Evolutionary conservation across 176 grass and related monocot species (phyloP), one percentile per base, ranked within the genome.

Genomic region (Alopecurus myosuroides): DNA sequence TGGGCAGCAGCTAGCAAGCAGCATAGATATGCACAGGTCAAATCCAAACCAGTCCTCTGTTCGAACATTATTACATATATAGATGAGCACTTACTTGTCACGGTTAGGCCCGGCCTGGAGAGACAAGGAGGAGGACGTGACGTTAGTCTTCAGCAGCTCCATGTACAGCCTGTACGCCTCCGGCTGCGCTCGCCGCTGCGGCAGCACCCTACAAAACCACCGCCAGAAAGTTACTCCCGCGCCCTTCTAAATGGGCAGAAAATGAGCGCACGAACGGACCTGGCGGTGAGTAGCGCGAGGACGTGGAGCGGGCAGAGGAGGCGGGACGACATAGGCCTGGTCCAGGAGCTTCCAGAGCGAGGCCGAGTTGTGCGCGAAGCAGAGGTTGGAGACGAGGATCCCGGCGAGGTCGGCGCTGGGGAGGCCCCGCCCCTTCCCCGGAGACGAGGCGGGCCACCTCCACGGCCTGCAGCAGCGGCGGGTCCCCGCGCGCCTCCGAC

Each of bases 261-360:
- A 41, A 45, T 26, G 26, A 14, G 9, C 18, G 37, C 46, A 28
- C 0, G 72, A 29, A 25, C 34, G 39, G 28, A 95, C 96, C 91
- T 98, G 40, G 90, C 62, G 6, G 89, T 96, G 76, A 99, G 94
- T 84, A 99, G 91, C 61, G 97, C 97, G 44, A 99, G 93, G 71
- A 89, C 91, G 70, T 99, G 94, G 76, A 91, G 88, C 72, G 94
- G 88, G 78, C 75, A 80, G 65, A 99, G 81, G 49, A 99, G 81
- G 49, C 94, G 89, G 14, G 88, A 94, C 2, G 88, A 76, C 57
- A 96, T 77, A n/a, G 69, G 97, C 90, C 77, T 99, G 94, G 76
- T 91, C 97, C 6, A 99, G 81, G 77, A 99, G 97, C 86, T 96
- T 99, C 97, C 97, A 99, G 11, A 99, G 78, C n/a, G 91, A 94